Evolutionary conservation across 345 rosid species (phyloP).

Genomic region (Eucalyptus coolabah): DNA sequence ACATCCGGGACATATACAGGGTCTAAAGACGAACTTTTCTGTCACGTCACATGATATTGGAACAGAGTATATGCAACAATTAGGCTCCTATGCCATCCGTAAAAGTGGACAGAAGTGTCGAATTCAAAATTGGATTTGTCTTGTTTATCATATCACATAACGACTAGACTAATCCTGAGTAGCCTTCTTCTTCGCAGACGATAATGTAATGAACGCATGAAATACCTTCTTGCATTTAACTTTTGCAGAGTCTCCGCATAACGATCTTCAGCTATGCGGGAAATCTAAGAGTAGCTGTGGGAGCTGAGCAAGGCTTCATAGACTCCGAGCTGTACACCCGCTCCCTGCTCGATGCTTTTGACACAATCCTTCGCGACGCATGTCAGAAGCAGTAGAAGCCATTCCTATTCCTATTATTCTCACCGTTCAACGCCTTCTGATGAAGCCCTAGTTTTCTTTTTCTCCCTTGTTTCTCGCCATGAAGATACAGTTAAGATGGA

Average conservation of each 20-base stretch:
- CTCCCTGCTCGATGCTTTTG: not conserved
- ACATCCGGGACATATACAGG: not conserved
- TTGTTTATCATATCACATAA: not conserved
- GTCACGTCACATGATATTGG: not conserved
- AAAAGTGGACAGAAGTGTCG: not conserved
- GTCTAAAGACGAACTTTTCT: not conserved
- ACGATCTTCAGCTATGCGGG: constrained; percentile 22
- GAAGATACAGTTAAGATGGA: not conserved
- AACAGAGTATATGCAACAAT: not conserved
- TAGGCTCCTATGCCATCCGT: not conserved
- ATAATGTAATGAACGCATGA: not conserved
- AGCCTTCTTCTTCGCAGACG: not conserved
- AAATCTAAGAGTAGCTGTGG: constrained; percentile 8
- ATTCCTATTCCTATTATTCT: not conserved
- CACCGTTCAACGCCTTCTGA: not conserved
- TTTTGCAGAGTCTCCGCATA: constrained; percentile 9
- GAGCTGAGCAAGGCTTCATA: constrained; percentile 19
- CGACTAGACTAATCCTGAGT: not conserved
- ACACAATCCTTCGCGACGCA: not conserved
- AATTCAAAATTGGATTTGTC: not conserved
- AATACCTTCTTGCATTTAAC: not conserved
- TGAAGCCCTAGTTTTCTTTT: not conserved
- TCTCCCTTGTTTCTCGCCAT: not conserved
- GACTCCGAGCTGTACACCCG: not conserved
- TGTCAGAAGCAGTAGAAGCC: not conserved